These are phyloP conservation scores for Auricularia auricula-judae DNA, from an alignment of 768 basidiomycete species.

Conservation along the genomic window DNA sequence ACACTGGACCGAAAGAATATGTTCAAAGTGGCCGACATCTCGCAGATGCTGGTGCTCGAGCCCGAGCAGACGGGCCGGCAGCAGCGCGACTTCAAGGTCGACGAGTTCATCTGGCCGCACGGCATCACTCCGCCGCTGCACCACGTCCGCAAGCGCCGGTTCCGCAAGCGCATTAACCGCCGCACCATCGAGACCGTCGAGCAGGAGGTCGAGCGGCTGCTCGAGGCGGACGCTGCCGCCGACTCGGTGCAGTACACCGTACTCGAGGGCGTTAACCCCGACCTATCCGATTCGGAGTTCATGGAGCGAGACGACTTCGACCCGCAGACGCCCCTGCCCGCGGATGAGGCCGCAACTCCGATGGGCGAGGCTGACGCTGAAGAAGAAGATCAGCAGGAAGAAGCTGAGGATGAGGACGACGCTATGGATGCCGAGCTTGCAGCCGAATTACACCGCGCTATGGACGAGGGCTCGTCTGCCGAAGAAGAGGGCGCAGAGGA, in stretches of 20 bases:
- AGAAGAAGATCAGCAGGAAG: slow-evolving; percentile 48
- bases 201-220: slow-evolving; percentile 78
- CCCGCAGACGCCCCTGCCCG: slow-evolving; percentile 59
- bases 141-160: slow-evolving; percentile 82
- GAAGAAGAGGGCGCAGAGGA: slow-evolving; percentile 55
- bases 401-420: slow-evolving; percentile 42
- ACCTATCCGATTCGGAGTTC: slow-evolving; percentile 82
- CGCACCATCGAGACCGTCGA: slow-evolving; percentile 94
- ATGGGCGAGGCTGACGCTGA: slow-evolving; percentile 42
- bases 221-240: slow-evolving; percentile 71
- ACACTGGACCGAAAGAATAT: slow-evolving; percentile 92
- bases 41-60: slow-evolving; percentile 86
- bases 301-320: slow-evolving; percentile 50
- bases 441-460: slow-evolving; percentile 76
- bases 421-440: slow-evolving; percentile 85
- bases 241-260: slow-evolving; percentile 71
- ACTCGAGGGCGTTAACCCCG: slow-evolving; percentile 84
- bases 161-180: slow-evolving; percentile 80
- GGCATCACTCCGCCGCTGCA: slow-evolving; percentile 90
- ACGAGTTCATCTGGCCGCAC: slow-evolving; percentile 96
- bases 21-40: slow-evolving; percentile 98
- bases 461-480: slow-evolving; percentile 39
- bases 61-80: slow-evolving; percentile 45
- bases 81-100: slow-evolving; percentile 65
- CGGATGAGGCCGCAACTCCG: slow-evolving; percentile 50